Percentiles rank a stretch among this genome's conserved stretches.
phyloP scores from a whole-genome alignment of 75 land plant genomes.

The Isoetes taiwanensis region DNA sequence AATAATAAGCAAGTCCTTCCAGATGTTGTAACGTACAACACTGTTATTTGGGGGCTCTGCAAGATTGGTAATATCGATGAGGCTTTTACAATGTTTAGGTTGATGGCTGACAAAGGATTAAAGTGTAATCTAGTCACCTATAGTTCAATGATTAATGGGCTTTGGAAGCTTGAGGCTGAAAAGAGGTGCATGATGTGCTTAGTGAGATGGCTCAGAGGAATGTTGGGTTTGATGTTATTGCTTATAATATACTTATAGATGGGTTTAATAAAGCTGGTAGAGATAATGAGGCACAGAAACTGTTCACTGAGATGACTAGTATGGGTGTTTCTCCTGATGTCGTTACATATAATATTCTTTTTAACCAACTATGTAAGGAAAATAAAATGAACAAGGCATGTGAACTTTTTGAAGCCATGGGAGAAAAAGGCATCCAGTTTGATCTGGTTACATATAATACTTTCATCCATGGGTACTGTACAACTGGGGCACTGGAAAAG shows the following conservation, averaged over 20 bases:
- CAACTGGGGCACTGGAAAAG: not conserved
- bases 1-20: constrained; percentile 28
- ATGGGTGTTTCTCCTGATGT: constrained; percentile 43
- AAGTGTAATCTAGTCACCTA: constrained; percentile 33
- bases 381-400: constrained; percentile 25
- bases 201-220: not conserved
- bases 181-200: not conserved
- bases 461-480: constrained; percentile 16
- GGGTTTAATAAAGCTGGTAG: constrained; percentile 28
- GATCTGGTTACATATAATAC: constrained; percentile 34
- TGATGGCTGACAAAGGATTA: constrained; percentile 29
- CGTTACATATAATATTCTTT: constrained; percentile 33
- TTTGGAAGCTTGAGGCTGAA: constrained; percentile 19
- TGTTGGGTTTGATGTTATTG: not conserved
- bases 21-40: constrained; percentile 34
- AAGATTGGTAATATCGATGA: constrained; percentile 17
- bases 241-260: constrained; percentile 17
- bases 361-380: constrained; percentile 47
- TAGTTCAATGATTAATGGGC: constrained; percentile 33
- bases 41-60: constrained; percentile 34
- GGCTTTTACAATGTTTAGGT: constrained; percentile 35
- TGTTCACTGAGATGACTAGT: constrained; percentile 23
- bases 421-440: constrained; percentile 26
- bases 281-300: constrained; percentile 27
- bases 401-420: constrained; percentile 32